Conservation (phyloP, 345 rosid genomes). For the Viola odorata region DNA sequence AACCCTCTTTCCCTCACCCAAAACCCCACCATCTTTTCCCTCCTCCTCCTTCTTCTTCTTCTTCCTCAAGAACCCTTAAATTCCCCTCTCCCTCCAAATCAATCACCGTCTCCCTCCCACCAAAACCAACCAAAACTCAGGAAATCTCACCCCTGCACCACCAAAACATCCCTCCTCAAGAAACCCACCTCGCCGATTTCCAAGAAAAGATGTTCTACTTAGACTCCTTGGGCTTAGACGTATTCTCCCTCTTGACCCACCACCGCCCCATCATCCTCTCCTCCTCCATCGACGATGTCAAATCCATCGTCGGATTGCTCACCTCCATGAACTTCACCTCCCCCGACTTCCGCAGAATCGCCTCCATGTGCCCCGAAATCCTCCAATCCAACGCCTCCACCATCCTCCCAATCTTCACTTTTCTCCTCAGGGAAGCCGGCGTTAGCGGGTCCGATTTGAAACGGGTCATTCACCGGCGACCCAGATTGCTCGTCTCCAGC, state of each 20-base stretch:
- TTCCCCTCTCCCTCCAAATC: slow-evolving; percentile 45
- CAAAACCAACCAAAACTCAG: slow-evolving; percentile 31
- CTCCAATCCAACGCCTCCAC: slow-evolving; percentile 36
- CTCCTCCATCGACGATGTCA: slow-evolving; percentile 40
- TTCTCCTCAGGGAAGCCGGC: slow-evolving; percentile 82
- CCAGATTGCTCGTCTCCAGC: slow-evolving; percentile 64
- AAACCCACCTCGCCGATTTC: slow-evolving; percentile 33
- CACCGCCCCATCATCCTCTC: slow-evolving; percentile 54
- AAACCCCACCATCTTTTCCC: slow-evolving; percentile 15
- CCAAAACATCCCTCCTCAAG: slow-evolving; percentile 7
- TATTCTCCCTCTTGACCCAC: slow-evolving; percentile 40
- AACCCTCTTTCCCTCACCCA: slow-evolving; percentile 22
- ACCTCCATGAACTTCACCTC: slow-evolving; percentile 47
- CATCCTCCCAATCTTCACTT: slow-evolving; percentile 61
- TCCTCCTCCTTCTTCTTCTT: slow-evolving; percentile 28
- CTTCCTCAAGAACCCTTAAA: slow-evolving; percentile 39
- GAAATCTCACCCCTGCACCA: slow-evolving; percentile 24
- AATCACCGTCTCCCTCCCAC: slow-evolving; percentile 38
- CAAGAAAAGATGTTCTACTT: slow-evolving; percentile 69
- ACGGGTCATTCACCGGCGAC: slow-evolving; percentile 64
- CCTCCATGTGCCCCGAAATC: slow-evolving; percentile 72
- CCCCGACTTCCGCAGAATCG: slow-evolving; percentile 55
- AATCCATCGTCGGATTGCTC: slow-evolving; percentile 61
- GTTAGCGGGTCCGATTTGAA: slow-evolving; percentile 49
- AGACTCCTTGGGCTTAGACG: slow-evolving; percentile 77